Evolutionary conservation across 148 eudicot genomes (phyloP), one percentile per base, ranked within the genome.

Genomic region (Amaranthus cruentus): DNA sequence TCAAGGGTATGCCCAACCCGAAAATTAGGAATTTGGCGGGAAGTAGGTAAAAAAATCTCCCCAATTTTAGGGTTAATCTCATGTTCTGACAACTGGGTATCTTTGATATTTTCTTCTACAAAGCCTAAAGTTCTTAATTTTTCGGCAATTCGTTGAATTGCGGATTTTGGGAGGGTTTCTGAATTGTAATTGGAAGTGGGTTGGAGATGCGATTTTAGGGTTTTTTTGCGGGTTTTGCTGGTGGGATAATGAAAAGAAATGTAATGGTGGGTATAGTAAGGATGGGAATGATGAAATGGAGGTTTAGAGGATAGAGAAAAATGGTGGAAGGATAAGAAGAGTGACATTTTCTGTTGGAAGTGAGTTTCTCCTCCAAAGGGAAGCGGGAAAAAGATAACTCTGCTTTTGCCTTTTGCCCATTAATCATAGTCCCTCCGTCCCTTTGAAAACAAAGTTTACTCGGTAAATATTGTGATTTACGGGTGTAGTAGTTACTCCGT

Each of bases 1-100:
- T 95, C 99, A 6, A 95, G 84, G 7, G 96, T 91, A 72, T 92
- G 94, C 55, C 99, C 97, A 53, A 95, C 99, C 18, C 99, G 86
- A 74, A 81, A 50, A 44, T 76, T 86, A 2, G 97, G 92, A 4
- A 95, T 67, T 9, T 72, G 85, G n/a, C 73, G 69, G 47, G 94
- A 84, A 60, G 87, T 73, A 5, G 99, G 99, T 67, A 91, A 69
- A 78, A 90, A 95, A 12, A 92, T 88, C 74, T 86, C 88, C 28
- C 97, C 99, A n/a, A 70, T 46, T 44, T 52, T 66, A 9, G 72
- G 28, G 43, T 48, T 52, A 18, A 28, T 11, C 2, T 68, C 75
- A 6, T 74, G 21, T 59, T n/a, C 68, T 46, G 58, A 6, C 11
- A 67, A 59, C 6, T 74, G 71, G 55, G 70, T 44, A 9, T 55